Base-by-base conservation (phyloP, 2,329 filamentous ascomycete genomes). In the Aschersonia sp. region DNA sequence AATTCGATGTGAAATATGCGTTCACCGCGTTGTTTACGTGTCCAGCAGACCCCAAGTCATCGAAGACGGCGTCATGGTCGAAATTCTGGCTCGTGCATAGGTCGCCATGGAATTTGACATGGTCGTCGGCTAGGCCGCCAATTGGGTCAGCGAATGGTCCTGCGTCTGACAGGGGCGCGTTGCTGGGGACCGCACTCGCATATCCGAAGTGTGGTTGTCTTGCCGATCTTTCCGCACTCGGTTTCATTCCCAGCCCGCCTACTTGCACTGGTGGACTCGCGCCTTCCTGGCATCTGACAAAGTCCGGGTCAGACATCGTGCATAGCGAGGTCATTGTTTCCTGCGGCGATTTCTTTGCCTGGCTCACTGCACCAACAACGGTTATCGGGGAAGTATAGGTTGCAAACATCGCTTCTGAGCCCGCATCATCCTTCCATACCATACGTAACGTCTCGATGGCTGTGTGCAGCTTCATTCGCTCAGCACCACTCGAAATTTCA, bases 1-100 rank as follows among this genome's bases (percentile, higher is more conserved):
- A 65, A 53, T 83, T 83, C 43, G 76, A 71, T 77, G 83, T 80
- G 54, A 83, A 82, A 51, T 80, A 75, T 2, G 75, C 69, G 52
- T 81, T 76, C 10, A 71, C 68, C 43, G 75, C 62, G 37, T 66
- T 63, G 47, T 73, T 71, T 1, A 64, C 62, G 52, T 66, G 69
- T 49, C 74, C 71, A 41, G 72, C 67, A n/a, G 70, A 70, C 14
- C 69, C 69, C 31, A 76, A 62, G 47, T 74, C 71, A 47, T 74
- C 71, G 43, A 74, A 56, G n/a, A 74, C 67, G 3, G 71, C 68
- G 45, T 74, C 71, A 53, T 74, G 73, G 50, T 75, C 71, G 5
- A 72, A 49, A 22, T 56, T 44, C 47, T 58, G 55, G 41, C 48
- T 55, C 10, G 45, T 47, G 11, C 43, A n/a, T 43, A 48, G 32